phyloP scores from a whole-genome alignment of 1,284 basidiomycete species.

The Trichosporon ovoides region DNA sequence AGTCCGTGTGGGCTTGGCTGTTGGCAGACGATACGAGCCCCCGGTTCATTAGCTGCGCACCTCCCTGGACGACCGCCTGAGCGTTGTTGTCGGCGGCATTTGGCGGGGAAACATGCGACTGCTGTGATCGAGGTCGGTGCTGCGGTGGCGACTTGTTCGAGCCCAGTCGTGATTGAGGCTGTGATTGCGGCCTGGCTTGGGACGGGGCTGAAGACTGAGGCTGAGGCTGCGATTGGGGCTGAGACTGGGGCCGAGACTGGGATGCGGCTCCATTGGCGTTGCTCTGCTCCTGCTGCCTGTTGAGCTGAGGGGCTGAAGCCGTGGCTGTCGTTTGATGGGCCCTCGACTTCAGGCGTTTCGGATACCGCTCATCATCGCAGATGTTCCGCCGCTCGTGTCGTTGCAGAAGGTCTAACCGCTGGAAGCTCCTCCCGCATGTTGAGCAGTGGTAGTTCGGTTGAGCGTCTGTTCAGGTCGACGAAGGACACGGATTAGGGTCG shows the following conservation, averaged over 20 bases:
- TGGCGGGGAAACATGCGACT: neutral
- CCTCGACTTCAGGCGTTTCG: constrained; percentile 11
- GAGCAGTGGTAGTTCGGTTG: constrained; percentile 28
- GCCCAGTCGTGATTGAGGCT: neutral
- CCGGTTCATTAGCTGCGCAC: neutral
- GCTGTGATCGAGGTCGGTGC: neutral
- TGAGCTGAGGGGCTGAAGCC: neutral
- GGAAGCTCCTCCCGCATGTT: constrained; percentile 27
- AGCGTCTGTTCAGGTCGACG: constrained; percentile 22
- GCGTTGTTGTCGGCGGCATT: neutral
- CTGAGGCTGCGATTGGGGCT: neutral
- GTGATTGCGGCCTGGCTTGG: neutral
- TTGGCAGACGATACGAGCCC: neutral
- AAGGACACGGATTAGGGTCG: too few species aligned
- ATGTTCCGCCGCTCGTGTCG: constrained; percentile 36
- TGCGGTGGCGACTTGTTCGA: neutral
- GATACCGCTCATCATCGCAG: constrained; percentile 28
- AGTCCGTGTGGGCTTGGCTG: neutral
- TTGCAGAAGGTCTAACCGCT: constrained; percentile 1
- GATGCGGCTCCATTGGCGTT: neutral
- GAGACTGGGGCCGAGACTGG: neutral
- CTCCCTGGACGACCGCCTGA: neutral
- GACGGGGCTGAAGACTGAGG: neutral
- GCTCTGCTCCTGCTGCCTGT: neutral
- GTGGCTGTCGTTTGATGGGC: neutral